Conservation (phyloP, 2,329 filamentous ascomycete species). For the Trichoderma cornu-damae region DNA sequence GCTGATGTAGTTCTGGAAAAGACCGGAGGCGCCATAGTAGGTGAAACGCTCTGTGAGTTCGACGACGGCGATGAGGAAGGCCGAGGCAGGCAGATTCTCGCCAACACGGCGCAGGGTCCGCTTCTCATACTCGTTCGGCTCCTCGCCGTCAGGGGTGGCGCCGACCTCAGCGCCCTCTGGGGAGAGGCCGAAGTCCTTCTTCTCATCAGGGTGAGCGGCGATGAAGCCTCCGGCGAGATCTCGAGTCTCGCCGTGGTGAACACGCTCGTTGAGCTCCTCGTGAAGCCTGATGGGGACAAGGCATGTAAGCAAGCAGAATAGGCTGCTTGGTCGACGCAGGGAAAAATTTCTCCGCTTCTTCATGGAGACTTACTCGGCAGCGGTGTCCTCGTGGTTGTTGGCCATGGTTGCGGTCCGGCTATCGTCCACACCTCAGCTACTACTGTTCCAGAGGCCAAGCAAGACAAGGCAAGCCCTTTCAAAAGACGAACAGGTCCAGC, state of each 20-base stretch:
- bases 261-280: conserved; percentile 17
- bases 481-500: not conserved
- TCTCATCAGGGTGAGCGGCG: conserved; percentile 11
- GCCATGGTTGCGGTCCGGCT: conserved; percentile 15
- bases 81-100: conserved; percentile 50
- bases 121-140: conserved; percentile 50
- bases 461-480: conserved; percentile 8
- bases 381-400: conserved; percentile 18
- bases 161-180: conserved; percentile 27
- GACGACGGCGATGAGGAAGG: conserved; percentile 52
- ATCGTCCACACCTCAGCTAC: conserved; percentile 4
- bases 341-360: not conserved
- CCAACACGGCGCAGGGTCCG: conserved; percentile 46
- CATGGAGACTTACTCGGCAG: conserved; percentile 14
- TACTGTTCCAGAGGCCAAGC: conserved; percentile 2
- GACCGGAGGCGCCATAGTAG: conserved; percentile 50
- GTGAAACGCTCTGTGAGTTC: conserved; percentile 55
- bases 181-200: conserved; percentile 11
- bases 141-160: conserved; percentile 42
- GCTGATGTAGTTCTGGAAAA: conserved; percentile 53
- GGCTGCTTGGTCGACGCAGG: not conserved
- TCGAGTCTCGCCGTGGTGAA: not conserved
- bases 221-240: conserved; percentile 17
- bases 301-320: conserved; percentile 6
- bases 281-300: conserved; percentile 2